phyloP scores from a whole-genome alignment of 2,329 filamentous ascomycete genomes.

The Diaporthe nobilis region DNA sequence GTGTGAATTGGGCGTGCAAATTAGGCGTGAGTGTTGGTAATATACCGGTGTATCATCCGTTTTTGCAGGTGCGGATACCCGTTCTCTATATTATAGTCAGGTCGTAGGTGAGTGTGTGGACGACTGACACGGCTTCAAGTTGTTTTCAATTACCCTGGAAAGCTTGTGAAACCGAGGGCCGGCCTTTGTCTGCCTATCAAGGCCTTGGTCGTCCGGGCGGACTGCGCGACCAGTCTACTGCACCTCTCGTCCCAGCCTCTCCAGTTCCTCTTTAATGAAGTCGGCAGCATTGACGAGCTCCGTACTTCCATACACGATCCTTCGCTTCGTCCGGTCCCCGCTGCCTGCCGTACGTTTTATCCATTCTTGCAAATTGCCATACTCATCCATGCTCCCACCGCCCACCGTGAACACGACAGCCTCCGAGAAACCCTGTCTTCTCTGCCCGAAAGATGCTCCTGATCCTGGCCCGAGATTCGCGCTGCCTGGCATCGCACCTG shows the following conservation, averaged over 20 bases:
- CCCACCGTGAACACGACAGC: conserved; percentile 96
- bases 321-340: conserved; percentile 74
- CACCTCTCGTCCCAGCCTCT: conserved; percentile 73
- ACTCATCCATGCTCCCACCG: conserved; percentile 98
- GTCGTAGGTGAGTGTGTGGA: background rate
- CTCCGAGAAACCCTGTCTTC: conserved; percentile 89
- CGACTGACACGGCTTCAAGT: background rate
- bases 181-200: background rate
- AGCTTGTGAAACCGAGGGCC: too few species aligned
- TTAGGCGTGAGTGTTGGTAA: too few species aligned
- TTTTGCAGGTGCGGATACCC: too few species aligned
- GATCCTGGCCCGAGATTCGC: conserved; percentile 71
- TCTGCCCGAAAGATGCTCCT: conserved; percentile 89
- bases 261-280: conserved; percentile 75
- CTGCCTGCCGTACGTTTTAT: conserved; percentile 79
- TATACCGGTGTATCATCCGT: too few species aligned
- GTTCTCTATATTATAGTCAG: background rate
- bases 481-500: conserved; percentile 55
- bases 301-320: conserved; percentile 95
- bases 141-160: background rate
- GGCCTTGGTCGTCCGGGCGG: background rate
- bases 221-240: conserved; percentile 14
- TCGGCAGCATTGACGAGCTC: conserved; percentile 80
- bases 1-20: too few species aligned
- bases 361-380: conserved; percentile 98